These are phyloP conservation scores for Podospora fimiseda DNA, from an alignment of 495 filamentous ascomycete species.

Conservation along the genomic window DNA sequence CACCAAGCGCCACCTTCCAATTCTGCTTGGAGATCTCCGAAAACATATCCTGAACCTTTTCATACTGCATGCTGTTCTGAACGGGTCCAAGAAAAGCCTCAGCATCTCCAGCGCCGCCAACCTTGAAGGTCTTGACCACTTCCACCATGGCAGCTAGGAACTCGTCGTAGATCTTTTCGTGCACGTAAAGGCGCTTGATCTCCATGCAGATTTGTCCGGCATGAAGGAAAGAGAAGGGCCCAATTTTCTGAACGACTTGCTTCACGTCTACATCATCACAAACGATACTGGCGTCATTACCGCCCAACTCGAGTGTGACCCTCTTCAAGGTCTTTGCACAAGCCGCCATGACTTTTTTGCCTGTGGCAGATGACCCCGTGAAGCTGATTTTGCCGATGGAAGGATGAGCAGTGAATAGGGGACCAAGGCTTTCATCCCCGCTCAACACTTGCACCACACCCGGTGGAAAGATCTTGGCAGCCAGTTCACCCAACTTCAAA, in stretches of 20 bases:
- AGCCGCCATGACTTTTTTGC: conserved; percentile 50
- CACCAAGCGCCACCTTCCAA: conserved; percentile 32
- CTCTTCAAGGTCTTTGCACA: conserved; percentile 55
- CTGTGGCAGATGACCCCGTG: conserved; percentile 57
- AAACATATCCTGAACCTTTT: conserved; percentile 41
- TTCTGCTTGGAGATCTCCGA: conserved; percentile 32
- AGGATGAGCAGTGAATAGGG: conserved; percentile 50
- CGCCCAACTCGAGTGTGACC: conserved; percentile 47
- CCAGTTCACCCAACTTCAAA: conserved; percentile 60
- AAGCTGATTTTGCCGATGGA: conserved; percentile 60
- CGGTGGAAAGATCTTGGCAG: conserved; percentile 50
- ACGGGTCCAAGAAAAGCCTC: conserved; percentile 45
- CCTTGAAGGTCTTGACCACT: conserved; percentile 46
- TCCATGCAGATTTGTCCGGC: conserved; percentile 47
- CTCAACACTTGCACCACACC: conserved; percentile 60
- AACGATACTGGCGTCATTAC: conserved; percentile 64
- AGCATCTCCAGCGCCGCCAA: conserved; percentile 25
- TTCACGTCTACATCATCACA: conserved; percentile 59
- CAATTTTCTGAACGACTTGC: conserved; percentile 46
- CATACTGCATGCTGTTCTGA: conserved; percentile 55
- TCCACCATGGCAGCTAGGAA: conserved; percentile 50
- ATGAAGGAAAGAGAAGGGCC: conserved; percentile 49
- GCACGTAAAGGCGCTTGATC: conserved; percentile 60
- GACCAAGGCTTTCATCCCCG: conserved; percentile 57
- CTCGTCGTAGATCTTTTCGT: conserved; percentile 56